phyloP scores from a whole-genome alignment of 116 monocot genomes.

The Phalaenopsis hybrid region DNA sequence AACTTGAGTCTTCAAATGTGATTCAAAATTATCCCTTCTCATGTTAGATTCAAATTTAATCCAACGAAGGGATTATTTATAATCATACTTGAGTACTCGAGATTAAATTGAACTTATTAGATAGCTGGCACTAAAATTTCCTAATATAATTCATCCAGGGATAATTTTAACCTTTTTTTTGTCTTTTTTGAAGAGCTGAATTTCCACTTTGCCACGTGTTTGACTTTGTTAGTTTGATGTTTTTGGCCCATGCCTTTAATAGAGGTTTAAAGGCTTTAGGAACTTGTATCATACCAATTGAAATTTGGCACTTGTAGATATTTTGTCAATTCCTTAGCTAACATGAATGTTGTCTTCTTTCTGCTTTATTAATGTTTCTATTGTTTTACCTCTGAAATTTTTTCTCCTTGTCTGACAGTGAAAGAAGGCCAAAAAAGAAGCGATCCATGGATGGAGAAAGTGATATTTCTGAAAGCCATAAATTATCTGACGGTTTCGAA shows the following conservation, averaged over 20 bases:
- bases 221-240: not conserved
- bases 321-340: not conserved
- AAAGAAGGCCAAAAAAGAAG: conserved; percentile 45
- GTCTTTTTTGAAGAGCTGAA: not conserved
- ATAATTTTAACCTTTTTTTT: not conserved
- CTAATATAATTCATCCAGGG: not conserved
- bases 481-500: conserved; percentile 38
- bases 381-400: not conserved
- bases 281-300: not conserved
- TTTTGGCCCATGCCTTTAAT: not conserved
- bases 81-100: too few species aligned
- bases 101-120: too few species aligned
- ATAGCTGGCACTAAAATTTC: too few species aligned
- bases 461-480: conserved; percentile 56
- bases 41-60: too few species aligned
- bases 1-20: too few species aligned
- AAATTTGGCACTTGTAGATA: not conserved
- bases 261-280: not conserved
- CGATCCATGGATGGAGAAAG: conserved; percentile 42
- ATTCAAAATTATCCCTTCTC: too few species aligned
- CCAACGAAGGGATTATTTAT: too few species aligned
- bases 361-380: not conserved
- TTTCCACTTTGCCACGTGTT: not conserved
- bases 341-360: not conserved
- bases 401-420: conserved; percentile 19